phyloP scores from a whole-genome alignment of 176 grass and related monocot genomes.

The Aegilops speltoides region DNA sequence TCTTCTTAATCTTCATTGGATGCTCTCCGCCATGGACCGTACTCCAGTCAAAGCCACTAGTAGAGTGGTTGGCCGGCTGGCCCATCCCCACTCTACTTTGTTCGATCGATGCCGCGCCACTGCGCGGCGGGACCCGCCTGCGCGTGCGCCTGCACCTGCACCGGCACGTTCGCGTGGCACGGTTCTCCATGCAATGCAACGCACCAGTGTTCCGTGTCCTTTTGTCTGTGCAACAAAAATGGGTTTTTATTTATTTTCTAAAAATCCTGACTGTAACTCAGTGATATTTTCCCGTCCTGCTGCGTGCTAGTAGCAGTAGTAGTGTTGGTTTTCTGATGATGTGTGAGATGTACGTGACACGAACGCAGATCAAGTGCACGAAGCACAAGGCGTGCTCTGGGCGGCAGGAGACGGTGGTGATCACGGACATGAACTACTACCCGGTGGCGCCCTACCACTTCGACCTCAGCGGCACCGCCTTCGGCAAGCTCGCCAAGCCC shows the following conservation, averaged over 20 bases:
- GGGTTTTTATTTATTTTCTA: no score
- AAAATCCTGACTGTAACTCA: no score
- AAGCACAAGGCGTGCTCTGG: constrained; percentile 56
- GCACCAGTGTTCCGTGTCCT: neutral
- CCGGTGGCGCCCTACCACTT: constrained; percentile 61
- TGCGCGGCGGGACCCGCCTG: neutral
- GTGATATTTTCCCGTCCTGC: no score
- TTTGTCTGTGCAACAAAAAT: neutral
- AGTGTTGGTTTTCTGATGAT: neutral
- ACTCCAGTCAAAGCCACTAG: neutral
- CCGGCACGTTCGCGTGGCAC: neutral
- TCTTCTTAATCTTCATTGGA: neutral
- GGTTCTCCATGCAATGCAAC: neutral
- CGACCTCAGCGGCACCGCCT: constrained; percentile 74
- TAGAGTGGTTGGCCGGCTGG: neutral
- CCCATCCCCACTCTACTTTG: neutral
- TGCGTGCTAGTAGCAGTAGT: no score
- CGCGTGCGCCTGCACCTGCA: neutral
- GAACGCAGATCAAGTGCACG: constrained; percentile 43
- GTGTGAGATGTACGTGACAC: no score
- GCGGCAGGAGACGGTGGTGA: constrained; percentile 49
- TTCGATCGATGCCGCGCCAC: neutral
- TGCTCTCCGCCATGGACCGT: neutral
- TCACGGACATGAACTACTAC: constrained; percentile 70
- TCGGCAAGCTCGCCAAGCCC: constrained; percentile 66